Evolutionary conservation across 768 basidiomycete species (phyloP), one percentile per base, ranked within the genome.

Genomic region (Phanerodontia chrysosporium): DNA sequence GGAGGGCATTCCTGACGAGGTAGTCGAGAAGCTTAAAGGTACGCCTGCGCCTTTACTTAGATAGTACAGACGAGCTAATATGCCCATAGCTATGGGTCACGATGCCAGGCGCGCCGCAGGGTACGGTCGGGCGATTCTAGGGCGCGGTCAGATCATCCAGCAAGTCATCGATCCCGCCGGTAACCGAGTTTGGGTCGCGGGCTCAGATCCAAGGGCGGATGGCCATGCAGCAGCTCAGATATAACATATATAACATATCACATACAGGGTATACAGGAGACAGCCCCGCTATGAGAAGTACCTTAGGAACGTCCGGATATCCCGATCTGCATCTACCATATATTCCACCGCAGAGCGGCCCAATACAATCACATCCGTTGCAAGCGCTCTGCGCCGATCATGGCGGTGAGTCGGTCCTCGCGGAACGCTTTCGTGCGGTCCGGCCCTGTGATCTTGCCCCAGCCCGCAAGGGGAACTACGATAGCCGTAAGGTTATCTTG

Each of bases 71-170:
- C n/a, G n/a, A n/a, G n/a, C n/a, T n/a, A n/a, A n/a, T n/a, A n/a
- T n/a, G n/a, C n/a, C n/a, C n/a, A n/a, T 36, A 95, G 90, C 76
- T 21, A 93, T 98, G 90, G 96, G 97, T 0, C 97, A 98, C 66
- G 84, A 91, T 65, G 89, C 85, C 36, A 83, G 85, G 58, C 57
- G 74, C 0, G 81, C 87, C 3, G 76, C 65, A 5, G 90, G 90
- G 1, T 86, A 85, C 67, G 71, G 69, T 42, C 79, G 90, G 55
- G 76, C 73, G 2, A 78, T 86, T 78, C 78, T 95, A 75, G 92
- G 93, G 24, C 82, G 92, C 1, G 92, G 93, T 5, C 92, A 98
- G 75, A 76, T 98, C 57, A 97, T 98, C 63, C 94, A 96, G 73
- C 88, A 82, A 70, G 71, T 91, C 21, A 74, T 79, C 7, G 82